phyloP scores from a whole-genome alignment of 2,329 filamentous ascomycete genomes.

The Cladosporium velox region DNA sequence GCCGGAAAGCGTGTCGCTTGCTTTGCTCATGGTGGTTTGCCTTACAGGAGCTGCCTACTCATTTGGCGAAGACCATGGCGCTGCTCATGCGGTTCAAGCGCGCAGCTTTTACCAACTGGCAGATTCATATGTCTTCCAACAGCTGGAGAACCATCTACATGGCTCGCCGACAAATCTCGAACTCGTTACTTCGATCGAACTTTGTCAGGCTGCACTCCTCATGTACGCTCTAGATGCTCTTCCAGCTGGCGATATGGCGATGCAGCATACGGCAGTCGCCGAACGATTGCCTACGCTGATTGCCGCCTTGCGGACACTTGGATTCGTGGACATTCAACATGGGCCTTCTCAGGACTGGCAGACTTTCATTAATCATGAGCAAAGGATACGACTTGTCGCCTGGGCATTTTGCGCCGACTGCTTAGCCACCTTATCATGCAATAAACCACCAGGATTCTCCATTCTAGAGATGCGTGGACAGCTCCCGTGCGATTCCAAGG shows the following conservation, averaged over 20 bases:
- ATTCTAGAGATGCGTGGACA: conserved; percentile 19
- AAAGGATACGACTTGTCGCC: conserved; percentile 18
- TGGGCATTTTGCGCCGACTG: conserved; percentile 22
- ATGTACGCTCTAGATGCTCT: conserved; percentile 20
- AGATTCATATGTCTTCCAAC: conserved; percentile 14
- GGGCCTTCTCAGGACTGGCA: background rate
- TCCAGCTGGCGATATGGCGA: background rate
- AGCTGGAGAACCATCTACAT: background rate
- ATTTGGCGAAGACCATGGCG: background rate
- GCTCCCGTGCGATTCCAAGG: conserved; percentile 5
- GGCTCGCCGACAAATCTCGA: background rate
- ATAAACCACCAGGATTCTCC: conserved; percentile 16
- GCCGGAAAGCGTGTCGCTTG: conserved; percentile 2
- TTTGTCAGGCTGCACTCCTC: conserved; percentile 20
- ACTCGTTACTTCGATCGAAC: background rate
- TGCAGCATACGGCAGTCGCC: conserved; percentile 15
- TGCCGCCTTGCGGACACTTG: conserved; percentile 8
- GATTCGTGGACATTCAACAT: conserved; percentile 3
- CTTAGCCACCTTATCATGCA: conserved; percentile 18
- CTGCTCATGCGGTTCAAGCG: background rate
- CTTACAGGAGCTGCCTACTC: conserved; percentile 22
- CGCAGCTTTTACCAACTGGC: conserved; percentile 16
- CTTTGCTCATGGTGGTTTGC: conserved; percentile 15
- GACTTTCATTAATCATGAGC: conserved; percentile 14
- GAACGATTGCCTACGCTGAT: conserved; percentile 18